A percentile compares a stretch with the other conserved stretches of the same genome.
Conservation (phyloP, 1,284 basidiomycete genomes). For the Wallemia hederae region DNA sequence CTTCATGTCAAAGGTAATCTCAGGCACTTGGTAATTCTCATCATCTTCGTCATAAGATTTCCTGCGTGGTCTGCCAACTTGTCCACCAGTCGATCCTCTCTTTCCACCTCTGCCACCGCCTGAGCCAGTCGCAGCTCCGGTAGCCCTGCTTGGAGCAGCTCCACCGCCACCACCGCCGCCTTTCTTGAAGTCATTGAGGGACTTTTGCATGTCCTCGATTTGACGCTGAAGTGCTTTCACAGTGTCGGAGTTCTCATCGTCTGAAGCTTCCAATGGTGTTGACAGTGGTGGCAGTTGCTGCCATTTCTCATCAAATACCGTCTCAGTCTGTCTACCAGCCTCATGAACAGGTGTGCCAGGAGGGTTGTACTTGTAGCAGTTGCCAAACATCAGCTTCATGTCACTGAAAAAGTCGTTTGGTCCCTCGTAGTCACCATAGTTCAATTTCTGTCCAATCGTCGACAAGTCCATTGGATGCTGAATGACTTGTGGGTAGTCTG, state of each 20-base stretch:
- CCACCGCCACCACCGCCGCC: constrained; percentile 11
- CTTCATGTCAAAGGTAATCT: constrained; percentile 70
- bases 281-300: constrained; percentile 34
- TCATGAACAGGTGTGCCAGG: constrained; percentile 56
- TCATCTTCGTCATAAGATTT: neutral
- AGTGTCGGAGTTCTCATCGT: constrained; percentile 22
- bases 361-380: constrained; percentile 81
- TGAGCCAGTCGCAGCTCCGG: constrained; percentile 13
- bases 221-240: constrained; percentile 19
- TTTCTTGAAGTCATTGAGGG: constrained; percentile 17
- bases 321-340: constrained; percentile 49
- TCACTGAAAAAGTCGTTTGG: constrained; percentile 59
- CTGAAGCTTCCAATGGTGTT: constrained; percentile 12
- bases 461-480: constrained; percentile 83
- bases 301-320: constrained; percentile 77
- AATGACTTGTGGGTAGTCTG: constrained; percentile 56
- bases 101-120: constrained; percentile 18
- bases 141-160: constrained; percentile 4
- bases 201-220: constrained; percentile 19
- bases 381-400: constrained; percentile 75
- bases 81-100: constrained; percentile 11
- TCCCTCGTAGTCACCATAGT: constrained; percentile 38
- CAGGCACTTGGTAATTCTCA: constrained; percentile 27
- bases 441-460: constrained; percentile 62
- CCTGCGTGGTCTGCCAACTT: constrained; percentile 6